phyloP scores from a whole-genome alignment of 2,329 filamentous ascomycete genomes.

The Aspergillus aculeatinus region DNA sequence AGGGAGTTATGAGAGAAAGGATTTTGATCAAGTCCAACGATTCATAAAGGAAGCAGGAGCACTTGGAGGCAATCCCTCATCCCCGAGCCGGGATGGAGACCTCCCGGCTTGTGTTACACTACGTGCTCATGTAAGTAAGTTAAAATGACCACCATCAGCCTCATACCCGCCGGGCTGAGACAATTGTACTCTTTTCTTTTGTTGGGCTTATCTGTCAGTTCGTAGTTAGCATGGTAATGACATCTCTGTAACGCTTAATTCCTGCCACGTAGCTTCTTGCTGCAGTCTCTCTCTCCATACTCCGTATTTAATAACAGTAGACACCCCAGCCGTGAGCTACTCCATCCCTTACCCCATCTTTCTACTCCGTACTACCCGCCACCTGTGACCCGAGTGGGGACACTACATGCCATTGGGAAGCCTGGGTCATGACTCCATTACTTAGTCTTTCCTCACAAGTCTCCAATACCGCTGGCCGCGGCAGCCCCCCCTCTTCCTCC shows the following conservation, averaged over 20 bases:
- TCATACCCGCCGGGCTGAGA: constrained; percentile 33
- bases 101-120: constrained; percentile 38
- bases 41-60: constrained; percentile 20
- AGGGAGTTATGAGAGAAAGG: constrained; percentile 30
- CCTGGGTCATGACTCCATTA: too few relatives aligned
- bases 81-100: constrained; percentile 28
- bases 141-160: constrained; percentile 40
- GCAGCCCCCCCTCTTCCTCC: too few relatives aligned
- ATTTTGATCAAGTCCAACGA: constrained; percentile 7
- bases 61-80: constrained; percentile 11
- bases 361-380: too few relatives aligned
- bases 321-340: too few relatives aligned
- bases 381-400: too few relatives aligned
- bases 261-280: background rate
- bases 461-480: too few relatives aligned
- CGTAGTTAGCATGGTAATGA: background rate
- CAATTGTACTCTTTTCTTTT: constrained; percentile 33
- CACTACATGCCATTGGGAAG: too few relatives aligned
- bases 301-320: too few relatives aligned
- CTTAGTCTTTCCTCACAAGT: too few relatives aligned
- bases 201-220: constrained; percentile 14
- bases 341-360: too few relatives aligned
- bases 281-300: background rate
- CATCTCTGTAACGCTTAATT: background rate
- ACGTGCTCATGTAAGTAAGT: constrained; percentile 44